Base-by-base conservation (phyloP, 345 rosid species). In the Punica granatum region DNA sequence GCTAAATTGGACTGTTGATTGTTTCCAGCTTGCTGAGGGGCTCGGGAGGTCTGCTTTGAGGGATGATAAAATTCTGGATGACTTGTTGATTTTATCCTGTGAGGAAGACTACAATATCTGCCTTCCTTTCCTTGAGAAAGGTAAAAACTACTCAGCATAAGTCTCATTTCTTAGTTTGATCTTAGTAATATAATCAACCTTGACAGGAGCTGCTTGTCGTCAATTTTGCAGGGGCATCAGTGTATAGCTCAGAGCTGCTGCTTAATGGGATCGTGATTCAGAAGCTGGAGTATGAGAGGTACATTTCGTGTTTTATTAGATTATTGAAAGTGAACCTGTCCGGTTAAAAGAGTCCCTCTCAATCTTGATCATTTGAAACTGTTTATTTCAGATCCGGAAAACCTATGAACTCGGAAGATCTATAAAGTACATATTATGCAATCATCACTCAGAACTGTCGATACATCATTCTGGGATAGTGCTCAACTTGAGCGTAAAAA, bases 201-300 rank as follows among this genome's bases (percentile, higher is more conserved):
- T 23, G 8, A n/a, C 18, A 10, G 48, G 32, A 11, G 35, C 67
- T 56, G 61, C 34, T 46, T 67, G 21, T 70, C 60, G 67, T 63
- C 16, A 62, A 53, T 31, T 26, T 63, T 41, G 65, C 88, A 90
- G 98, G 97, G 53, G 79, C 81, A 19, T 79, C 86, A 25, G 88
- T 90, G 28, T 90, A 90, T 73, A 86, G 96, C 73, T 87, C 96
- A 42, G 97, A 93, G 85, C 81, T 93, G 66, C 74, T 93, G 30
- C 75, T 93, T 69, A 90, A 84, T 73, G 97, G 98, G 58, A 90
- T 93, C 69, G 92, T 93, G 53, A 85, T 87, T 60, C 96, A 90
- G 81, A 89, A 77, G 76, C 81, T 93, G 59, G 97, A 93, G 68
- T 85, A 82, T 66, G 98, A 84, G 77, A 87, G 98, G 98, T 93